Percentiles rank a stretch among this genome's conserved stretches.
Conservation (phyloP, 1,284 basidiomycete species). For the Cryptococcus sp. region DNA sequence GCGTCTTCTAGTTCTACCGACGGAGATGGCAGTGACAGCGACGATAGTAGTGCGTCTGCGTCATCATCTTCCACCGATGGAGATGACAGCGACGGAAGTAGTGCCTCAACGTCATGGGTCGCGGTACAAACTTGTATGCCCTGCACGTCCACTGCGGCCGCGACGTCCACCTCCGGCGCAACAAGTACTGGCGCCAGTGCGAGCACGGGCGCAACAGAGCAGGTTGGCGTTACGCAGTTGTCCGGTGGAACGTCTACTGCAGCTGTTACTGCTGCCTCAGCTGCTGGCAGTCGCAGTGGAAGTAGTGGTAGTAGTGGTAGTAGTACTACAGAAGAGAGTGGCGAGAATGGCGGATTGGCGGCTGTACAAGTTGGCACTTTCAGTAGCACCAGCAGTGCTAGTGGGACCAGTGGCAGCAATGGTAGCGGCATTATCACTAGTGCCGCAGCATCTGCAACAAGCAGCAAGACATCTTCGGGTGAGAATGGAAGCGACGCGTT, state of each 20-base stretch:
- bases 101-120: constrained; percentile 30
- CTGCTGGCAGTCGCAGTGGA: background rate
- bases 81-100: constrained; percentile 2
- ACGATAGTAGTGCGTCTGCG: background rate
- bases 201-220: constrained; percentile 17
- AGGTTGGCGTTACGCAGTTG: constrained; percentile 30
- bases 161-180: background rate
- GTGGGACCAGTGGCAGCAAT: background rate
- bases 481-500: constrained; percentile 4
- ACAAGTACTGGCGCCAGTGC: background rate
- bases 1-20: background rate
- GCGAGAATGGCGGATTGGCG: background rate
- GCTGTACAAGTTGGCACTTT: constrained; percentile 1
- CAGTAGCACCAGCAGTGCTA: background rate
- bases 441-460: background rate
- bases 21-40: constrained; percentile 1
- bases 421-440: background rate
- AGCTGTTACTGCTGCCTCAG: background rate
- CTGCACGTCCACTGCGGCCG: constrained; percentile 17
- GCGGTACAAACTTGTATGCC: constrained; percentile 34
- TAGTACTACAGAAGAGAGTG: no score
- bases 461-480: background rate
- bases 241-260: constrained; percentile 2
- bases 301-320: background rate
- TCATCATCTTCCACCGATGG: background rate